phyloP scores from a whole-genome alignment of 164 flowering plant genomes.

The Stephania cephalantha region DNA sequence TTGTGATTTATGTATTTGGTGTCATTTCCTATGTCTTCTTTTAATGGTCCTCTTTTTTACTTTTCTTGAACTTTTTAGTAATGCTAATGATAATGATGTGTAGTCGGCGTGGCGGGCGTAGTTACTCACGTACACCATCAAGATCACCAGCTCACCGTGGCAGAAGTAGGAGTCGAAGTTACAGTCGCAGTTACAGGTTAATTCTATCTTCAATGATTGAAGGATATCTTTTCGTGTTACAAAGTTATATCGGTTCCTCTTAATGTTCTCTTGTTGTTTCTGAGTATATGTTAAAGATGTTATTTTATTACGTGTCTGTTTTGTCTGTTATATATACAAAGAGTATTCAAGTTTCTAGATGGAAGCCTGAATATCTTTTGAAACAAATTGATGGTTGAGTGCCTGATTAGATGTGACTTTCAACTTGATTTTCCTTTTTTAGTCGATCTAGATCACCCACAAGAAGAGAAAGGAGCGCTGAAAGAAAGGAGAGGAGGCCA shows the following conservation, averaged over 20 bases:
- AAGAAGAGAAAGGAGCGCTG: conserved; percentile 40
- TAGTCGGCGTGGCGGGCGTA: conserved; percentile 36
- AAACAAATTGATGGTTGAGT: not conserved
- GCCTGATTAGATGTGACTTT: not conserved
- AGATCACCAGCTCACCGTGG: conserved; percentile 54
- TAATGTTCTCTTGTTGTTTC: not conserved
- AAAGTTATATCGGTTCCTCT: not conserved
- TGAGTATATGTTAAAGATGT: too few species aligned
- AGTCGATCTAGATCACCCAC: conserved; percentile 69
- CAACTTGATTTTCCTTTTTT: conserved; percentile 4
- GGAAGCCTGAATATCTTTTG: not conserved
- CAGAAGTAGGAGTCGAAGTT: conserved; percentile 54
- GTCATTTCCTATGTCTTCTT: not conserved
- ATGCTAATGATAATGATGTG: not conserved
- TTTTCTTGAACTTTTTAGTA: not conserved
- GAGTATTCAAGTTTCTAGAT: not conserved
- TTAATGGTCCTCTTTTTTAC: not conserved
- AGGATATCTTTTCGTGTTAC: not conserved
- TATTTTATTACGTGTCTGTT: too few species aligned
- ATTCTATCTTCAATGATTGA: not conserved
- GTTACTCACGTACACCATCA: conserved; percentile 67
- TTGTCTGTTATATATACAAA: not conserved
- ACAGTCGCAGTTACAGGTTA: conserved; percentile 74
- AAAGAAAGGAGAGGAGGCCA: conserved; percentile 44
- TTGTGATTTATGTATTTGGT: not conserved